Conservation (phyloP, 352 stramenopile genomes). For the Pythium apleroticum region DNA sequence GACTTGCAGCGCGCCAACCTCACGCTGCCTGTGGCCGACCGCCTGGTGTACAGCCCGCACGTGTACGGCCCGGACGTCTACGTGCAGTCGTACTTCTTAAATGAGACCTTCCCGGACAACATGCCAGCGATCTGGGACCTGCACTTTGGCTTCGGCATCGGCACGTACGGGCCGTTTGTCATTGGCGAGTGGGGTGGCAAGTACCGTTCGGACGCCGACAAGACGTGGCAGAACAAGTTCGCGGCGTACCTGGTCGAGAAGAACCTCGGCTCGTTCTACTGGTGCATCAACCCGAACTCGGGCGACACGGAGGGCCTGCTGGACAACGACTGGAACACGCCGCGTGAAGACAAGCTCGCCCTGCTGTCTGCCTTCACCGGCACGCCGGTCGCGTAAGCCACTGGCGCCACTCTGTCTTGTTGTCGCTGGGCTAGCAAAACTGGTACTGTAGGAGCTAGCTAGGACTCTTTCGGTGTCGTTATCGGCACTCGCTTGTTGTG, state of each 20-base stretch:
- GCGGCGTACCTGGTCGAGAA: conserved; percentile 33
- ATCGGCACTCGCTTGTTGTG: too few relatives aligned
- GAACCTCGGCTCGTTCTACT: conserved; percentile 52
- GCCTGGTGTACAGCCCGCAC: conserved; percentile 53
- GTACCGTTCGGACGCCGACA: conserved; percentile 36
- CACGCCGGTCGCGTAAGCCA: conserved; percentile 26
- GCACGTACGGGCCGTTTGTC: conserved; percentile 36
- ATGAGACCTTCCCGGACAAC: conserved; percentile 38
- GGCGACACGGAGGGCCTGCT: conserved; percentile 61
- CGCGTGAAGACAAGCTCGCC: conserved; percentile 40
- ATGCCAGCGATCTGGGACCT: conserved; percentile 52
- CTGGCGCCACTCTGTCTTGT: too few relatives aligned
- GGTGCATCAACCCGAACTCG: conserved; percentile 70
- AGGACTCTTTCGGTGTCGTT: too few relatives aligned
- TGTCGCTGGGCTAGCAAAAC: too few relatives aligned
- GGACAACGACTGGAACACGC: conserved; percentile 55
- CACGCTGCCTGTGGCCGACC: conserved; percentile 33
- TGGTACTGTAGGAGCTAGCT: too few relatives aligned
- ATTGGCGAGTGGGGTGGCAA: conserved; percentile 64
- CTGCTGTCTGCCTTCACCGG: conserved; percentile 44
- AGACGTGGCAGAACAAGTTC: conserved; percentile 49
- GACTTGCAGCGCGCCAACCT: conserved; percentile 28
- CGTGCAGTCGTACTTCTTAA: conserved; percentile 46
- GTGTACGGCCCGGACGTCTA: conserved; percentile 45
- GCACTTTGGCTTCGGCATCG: conserved; percentile 51